Evolutionary conservation across 2,329 filamentous ascomycete genomes (phyloP).

Genomic region (Diaporthe capsici): DNA sequence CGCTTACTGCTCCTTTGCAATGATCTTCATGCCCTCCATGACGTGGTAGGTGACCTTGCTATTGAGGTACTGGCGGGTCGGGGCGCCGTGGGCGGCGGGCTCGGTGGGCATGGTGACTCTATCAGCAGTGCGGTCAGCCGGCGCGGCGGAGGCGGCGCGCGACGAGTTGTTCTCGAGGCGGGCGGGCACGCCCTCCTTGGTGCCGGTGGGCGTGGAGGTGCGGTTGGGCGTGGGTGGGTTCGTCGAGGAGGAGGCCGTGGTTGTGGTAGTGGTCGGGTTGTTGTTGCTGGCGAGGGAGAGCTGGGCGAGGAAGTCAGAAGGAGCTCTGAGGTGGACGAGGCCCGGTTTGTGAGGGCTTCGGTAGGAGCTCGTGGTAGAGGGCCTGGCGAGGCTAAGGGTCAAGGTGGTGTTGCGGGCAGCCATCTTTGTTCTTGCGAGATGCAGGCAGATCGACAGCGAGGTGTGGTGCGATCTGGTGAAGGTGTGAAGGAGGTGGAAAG

Average conservation of each 20-base stretch:
- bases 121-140: constrained; percentile 55
- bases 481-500: neutral
- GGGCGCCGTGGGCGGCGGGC: constrained; percentile 75
- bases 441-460: neutral
- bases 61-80: constrained; percentile 79
- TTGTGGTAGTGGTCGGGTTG: neutral
- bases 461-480: neutral
- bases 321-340: constrained; percentile 20
- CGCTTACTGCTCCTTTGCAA: constrained; percentile 79
- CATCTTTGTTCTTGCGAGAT: constrained; percentile 4
- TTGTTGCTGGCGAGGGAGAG: constrained; percentile 17
- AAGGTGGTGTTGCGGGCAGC: neutral
- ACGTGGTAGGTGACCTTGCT: constrained; percentile 77
- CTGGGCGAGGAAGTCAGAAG: constrained; percentile 15
- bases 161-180: constrained; percentile 54
- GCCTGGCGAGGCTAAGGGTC: neutral
- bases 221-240: constrained; percentile 33
- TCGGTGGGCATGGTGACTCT: constrained; percentile 69
- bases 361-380: neutral
- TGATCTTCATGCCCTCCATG: constrained; percentile 80
- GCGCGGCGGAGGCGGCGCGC: constrained; percentile 70
- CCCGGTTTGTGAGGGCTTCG: neutral
- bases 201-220: constrained; percentile 39
- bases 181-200: constrained; percentile 33
- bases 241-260: constrained; percentile 3